A percentile compares a stretch with the other conserved stretches of the same genome.
These are phyloP conservation scores for Sporodiniella umbellata DNA, from an alignment of 371 early-diverging fungal genomes.

Conservation along the genomic window DNA sequence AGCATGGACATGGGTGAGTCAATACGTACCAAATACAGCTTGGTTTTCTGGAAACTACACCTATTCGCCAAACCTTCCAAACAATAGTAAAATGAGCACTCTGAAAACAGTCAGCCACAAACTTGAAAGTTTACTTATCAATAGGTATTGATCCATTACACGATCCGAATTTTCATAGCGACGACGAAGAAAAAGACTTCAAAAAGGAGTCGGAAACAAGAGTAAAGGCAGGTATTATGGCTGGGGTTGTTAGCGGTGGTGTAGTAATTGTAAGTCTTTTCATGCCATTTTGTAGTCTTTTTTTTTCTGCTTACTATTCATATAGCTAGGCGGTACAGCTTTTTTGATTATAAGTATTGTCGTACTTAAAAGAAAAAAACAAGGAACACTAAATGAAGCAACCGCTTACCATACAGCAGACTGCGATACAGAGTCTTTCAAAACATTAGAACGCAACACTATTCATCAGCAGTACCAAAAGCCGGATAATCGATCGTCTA, in stretches of 20 bases:
- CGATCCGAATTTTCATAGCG: conserved; percentile 7
- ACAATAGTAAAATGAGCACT: not conserved
- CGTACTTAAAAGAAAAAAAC: conserved; percentile 14
- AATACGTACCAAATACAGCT: conserved; percentile 22
- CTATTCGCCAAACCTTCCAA: not conserved
- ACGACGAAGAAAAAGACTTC: not conserved
- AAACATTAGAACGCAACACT: conserved; percentile 1
- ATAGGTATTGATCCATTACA: conserved; percentile 6
- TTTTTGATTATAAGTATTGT: conserved; percentile 21
- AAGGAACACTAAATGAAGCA: conserved; percentile 1
- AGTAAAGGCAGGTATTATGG: conserved; percentile 30
- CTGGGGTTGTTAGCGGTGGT: conserved; percentile 35
- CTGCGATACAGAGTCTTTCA: conserved; percentile 5
- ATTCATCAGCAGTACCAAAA: conserved; percentile 10
- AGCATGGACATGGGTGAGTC: conserved; percentile 27
- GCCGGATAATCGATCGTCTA: conserved; percentile 25
- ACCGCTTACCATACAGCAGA: conserved; percentile 4
- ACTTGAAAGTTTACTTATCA: not conserved
- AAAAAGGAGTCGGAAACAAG: conserved; percentile 10
- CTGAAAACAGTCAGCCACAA: not conserved
- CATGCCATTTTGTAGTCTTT: not conserved
- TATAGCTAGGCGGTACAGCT: conserved; percentile 25
- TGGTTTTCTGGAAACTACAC: conserved; percentile 12
- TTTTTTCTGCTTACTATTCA: not conserved
- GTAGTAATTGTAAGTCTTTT: conserved; percentile 29